Percentiles rank a stretch among this genome's conserved stretches.
Evolutionary conservation across 495 filamentous ascomycete genomes (phyloP).

Genomic region (Daldinia bambusicola): DNA sequence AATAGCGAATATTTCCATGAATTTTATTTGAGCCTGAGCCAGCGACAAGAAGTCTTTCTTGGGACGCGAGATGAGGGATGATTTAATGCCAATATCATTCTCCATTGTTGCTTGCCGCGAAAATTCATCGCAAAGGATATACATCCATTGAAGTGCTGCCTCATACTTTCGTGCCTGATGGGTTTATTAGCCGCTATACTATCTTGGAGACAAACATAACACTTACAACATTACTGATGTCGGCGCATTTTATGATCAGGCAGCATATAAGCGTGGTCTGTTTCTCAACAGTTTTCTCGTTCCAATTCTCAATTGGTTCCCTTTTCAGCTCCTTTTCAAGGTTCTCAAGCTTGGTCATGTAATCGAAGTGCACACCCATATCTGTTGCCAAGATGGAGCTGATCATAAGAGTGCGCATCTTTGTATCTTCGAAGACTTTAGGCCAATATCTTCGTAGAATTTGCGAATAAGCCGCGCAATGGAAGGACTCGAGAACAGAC

Average conservation of each 20-base stretch:
- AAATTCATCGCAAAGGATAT: slow-evolving; percentile 92
- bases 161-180: slow-evolving; percentile 80
- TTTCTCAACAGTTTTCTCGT: slow-evolving; percentile 71
- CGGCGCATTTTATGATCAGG: slow-evolving; percentile 95
- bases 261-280: slow-evolving; percentile 83
- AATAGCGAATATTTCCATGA: slow-evolving; percentile 94
- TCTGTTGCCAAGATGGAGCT: slow-evolving; percentile 95
- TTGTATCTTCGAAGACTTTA: slow-evolving; percentile 73
- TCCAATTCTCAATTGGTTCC: slow-evolving; percentile 75
- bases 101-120: slow-evolving; percentile 94
- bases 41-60: slow-evolving; percentile 84
- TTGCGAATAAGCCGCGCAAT: slow-evolving; percentile 96
- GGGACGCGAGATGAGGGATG: slow-evolving; percentile 85
- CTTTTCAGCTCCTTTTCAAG: slow-evolving; percentile 79
- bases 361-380: slow-evolving; percentile 96
- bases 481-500: slow-evolving; percentile 96
- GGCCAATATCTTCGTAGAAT: slow-evolving; percentile 96
- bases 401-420: slow-evolving; percentile 89
- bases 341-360: slow-evolving; percentile 84
- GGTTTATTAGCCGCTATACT: slow-evolving; percentile 46
- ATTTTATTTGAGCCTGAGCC: slow-evolving; percentile 87
- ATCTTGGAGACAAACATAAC: not conserved
- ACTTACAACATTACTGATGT: slow-evolving; percentile 96
- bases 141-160: slow-evolving; percentile 85
- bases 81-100: slow-evolving; percentile 81